Evolutionary conservation across 2,329 filamentous ascomycete genomes (phyloP).

Genomic region (Fusarium verrucosum): DNA sequence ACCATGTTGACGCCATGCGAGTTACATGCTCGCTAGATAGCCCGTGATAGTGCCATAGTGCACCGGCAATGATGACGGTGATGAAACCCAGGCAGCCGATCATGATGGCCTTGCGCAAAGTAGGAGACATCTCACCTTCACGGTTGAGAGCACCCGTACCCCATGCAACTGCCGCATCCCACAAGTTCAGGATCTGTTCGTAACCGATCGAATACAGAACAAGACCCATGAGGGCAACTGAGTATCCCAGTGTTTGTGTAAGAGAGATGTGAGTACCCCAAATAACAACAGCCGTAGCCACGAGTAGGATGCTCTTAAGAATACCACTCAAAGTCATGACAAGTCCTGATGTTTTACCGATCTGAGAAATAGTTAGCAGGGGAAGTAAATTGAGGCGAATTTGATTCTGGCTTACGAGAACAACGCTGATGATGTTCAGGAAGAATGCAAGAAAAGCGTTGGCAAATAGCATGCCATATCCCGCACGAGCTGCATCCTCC

Average conservation of each 20-base stretch:
- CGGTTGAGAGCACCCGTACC: constrained; percentile 34
- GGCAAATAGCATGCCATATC: constrained; percentile 70
- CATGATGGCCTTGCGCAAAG: constrained; percentile 36
- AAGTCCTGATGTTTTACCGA: constrained; percentile 86
- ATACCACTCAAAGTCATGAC: constrained; percentile 88
- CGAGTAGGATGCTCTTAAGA: constrained; percentile 87
- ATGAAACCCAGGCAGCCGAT: constrained; percentile 41
- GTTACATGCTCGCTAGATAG: constrained; percentile 27
- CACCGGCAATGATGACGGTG: constrained; percentile 42
- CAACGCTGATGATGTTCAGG: constrained; percentile 86
- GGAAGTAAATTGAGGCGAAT: neutral
- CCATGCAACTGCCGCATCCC: constrained; percentile 40
- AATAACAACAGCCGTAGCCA: constrained; percentile 78
- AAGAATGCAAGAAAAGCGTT: constrained; percentile 84
- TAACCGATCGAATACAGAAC: constrained; percentile 59
- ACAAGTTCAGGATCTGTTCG: constrained; percentile 46
- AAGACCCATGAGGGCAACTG: constrained; percentile 68
- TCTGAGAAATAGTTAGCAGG: constrained; percentile 60
- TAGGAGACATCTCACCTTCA: constrained; percentile 34
- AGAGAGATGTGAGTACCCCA: constrained; percentile 77
- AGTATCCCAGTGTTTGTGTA: constrained; percentile 81
- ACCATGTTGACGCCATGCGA: constrained; percentile 35
- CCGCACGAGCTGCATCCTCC: constrained; percentile 71
- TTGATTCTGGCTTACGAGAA: constrained; percentile 69
- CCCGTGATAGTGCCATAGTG: constrained; percentile 40